Evolutionary conservation across 1,284 basidiomycete species (phyloP), one percentile per base, ranked within the genome.

Genomic region (Leccinum cinnamomeum): DNA sequence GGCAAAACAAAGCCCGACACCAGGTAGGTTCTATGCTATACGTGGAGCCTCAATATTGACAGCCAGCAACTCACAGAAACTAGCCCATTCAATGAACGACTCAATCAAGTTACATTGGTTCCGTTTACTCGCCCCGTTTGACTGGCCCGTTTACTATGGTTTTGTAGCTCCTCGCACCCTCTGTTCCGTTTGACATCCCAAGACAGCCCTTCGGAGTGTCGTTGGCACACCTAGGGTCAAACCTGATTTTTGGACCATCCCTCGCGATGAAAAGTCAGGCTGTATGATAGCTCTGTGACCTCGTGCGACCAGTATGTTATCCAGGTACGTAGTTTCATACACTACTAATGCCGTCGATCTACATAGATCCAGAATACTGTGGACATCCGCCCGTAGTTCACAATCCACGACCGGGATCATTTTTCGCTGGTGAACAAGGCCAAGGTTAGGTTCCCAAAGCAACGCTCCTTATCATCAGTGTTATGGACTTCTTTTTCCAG

Each of bases 401-500:
- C 95, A 16, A 95, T 98, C 64, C 96, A 98, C 73, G 97, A 98
- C 70, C 85, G 84, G 44, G 95, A 98, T 68, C 90, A 94, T 68
- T 72, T 83, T 0, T 71, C 83, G 0, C 75, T 98, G 5, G 88
- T 96, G 35, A 94, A 93, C 70, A 87, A 89, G 65, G 86, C 91
- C 55, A 37, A 37, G 37, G 37, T 87, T 37, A 37, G 14, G 35
- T 93, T 65, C 95, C 96, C 0, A 90, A 90, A 69, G 79, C 91
- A 0, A 96, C 95, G 0, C 78, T 94, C 1, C 73, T 98, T 1
- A 78, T 98, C 10, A 44, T 44, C 1, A 95, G 97, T 8, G 93
- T 96, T 1, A 98, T 97, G 7, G 98, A 98, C 70, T 97, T 97
- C 0, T 92, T 97, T 72, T 94, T 98, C 67, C 88, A 93, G 64